Base-by-base conservation (phyloP, 2,329 filamentous ascomycete species). In the Colletotrichum musae region DNA sequence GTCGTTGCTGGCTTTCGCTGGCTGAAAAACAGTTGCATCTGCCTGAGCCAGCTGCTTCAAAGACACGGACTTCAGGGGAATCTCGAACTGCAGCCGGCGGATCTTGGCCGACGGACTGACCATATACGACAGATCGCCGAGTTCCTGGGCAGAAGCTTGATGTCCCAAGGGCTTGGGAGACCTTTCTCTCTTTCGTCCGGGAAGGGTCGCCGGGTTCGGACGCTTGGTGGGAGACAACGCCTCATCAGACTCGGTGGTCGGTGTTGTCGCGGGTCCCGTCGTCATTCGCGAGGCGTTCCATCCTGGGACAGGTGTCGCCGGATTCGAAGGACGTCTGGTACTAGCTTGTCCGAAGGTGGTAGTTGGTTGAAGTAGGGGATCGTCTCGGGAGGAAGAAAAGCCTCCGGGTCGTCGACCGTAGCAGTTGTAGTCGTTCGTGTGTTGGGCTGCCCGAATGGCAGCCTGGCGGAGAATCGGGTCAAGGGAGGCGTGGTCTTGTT, bases 391-490 rank as follows among this genome's bases (percentile, higher is more conserved):
- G 6, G 13, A 18, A 13, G 51, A 10, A 26, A 13, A 50, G 6
- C 36, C 48, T 28, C 51, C 53, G 5, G n/a, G n/a, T 18, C 41
- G 48, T 7, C 21, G 39, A n/a, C 56, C 50, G 54, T 59, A 63
- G 26, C 57, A 57, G 43, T 68, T 68, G 54, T 62, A 70, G 28
- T 47, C 54, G 7, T 67, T 57, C 18, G 43, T 53, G 39, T 69
- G 66, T 41, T 69, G 66, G 1, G 66, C 66, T 21, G 54, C 61
- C 26, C 66, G 39, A 10, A 69, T 53, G 24, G 54, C 56, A 7
- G 66, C 66, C 26, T 45, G 43, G 13, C 66, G 56, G 16, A 69
- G 56, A 18, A 69, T 28, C 2, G 57, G 43, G 21, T 64, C 65
- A 18, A 61, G 52, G 12, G 53, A 47, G 18, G 26, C 10, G 26